Percentiles rank a stretch among this genome's conserved stretches.
Evolutionary conservation across 2,329 filamentous ascomycete species (phyloP).

Genomic region (Apiospora hydei): DNA sequence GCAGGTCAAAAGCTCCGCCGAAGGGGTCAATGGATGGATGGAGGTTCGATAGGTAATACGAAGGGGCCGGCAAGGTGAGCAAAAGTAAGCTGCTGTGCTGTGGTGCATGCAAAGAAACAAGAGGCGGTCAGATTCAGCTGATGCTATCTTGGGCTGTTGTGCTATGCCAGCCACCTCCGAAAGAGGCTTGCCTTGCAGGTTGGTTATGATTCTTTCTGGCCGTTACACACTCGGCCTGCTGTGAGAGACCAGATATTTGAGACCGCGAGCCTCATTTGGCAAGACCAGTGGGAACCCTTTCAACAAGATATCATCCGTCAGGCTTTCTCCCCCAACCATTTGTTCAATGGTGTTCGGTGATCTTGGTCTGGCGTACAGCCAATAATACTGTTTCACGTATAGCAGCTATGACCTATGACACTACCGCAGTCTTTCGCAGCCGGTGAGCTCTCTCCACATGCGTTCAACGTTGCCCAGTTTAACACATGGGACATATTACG

Average conservation of each 20-base stretch:
- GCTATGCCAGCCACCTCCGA: constrained; percentile 16
- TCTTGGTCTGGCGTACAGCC: constrained; percentile 2
- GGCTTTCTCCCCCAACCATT: constrained; percentile 1
- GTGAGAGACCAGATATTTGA: constrained; percentile 1
- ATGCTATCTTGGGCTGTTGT: constrained; percentile 10
- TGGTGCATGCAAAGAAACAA: constrained; percentile 2
- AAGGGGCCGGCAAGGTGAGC: constrained; percentile 12
- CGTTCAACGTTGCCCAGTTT: constrained; percentile 5
- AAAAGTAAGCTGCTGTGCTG: background rate
- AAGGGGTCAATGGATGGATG: background rate
- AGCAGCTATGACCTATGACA: constrained; percentile 21
- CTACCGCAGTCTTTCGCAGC: background rate
- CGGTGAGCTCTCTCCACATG: constrained; percentile 13
- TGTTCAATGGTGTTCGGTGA: background rate
- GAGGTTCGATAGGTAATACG: background rate
- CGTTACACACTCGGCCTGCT: constrained; percentile 9
- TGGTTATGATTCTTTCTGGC: background rate
- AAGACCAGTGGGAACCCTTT: background rate
- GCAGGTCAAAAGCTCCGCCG: background rate
- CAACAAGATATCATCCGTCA: constrained; percentile 9
- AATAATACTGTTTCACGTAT: constrained; percentile 18
- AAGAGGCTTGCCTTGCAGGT: constrained; percentile 8
- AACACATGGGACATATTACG: background rate
- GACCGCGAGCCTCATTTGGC: background rate
- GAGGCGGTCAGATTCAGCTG: constrained; percentile 19